Evolutionary conservation across 164 flowering plant species (phyloP), one percentile per base, ranked within the genome.

Genomic region (Taxillus chinensis): DNA sequence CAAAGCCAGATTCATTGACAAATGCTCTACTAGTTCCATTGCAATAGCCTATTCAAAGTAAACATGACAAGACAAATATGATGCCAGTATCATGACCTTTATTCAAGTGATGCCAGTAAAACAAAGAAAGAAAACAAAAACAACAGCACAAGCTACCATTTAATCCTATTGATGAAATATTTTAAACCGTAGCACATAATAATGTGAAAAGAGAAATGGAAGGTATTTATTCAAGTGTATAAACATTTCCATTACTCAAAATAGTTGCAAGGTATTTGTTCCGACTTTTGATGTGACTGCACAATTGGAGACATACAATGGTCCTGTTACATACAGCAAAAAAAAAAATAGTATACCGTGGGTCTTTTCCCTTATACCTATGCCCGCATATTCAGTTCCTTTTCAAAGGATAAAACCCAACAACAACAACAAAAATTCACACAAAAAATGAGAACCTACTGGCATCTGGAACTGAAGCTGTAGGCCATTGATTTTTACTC

Each of bases 1-100:
- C 68, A 67, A 92, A 77, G 71, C 96, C 98, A 65, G 98, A 80
- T 54, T 97, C 98, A 74, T 92, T 92, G 46, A 85, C 75, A 27
- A 48, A 90, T 70, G 68, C 96, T 90, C 96, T 90, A 61, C 71
- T 77, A 5, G 65, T 40, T 51, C 86, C 95, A 84, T 88, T 77
- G 57, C 90, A 86, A 69, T 88, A 88, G 60, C 96, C 98, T 89
- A 70, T 41, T 55, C 59, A 67, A 51, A 55, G 40, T 8, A 37
- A 48, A 13, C 43, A 40, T 53, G 39, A 61, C 5, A 17, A 58
- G 1, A 0, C 27, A 27, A 27, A 27, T 27, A 27, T 27, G 27
- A 27, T 27, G 27, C 3, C 46, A 51, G 15, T 39, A 2, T 53
- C 16, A 41, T 1, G 60, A 27, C 7, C 12, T 55, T 15, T 54